A percentile compares a stretch with the other conserved stretches of the same genome.
phyloP scores from a whole-genome alignment of 768 basidiomycete genomes.

The Tephrocybe sp. region DNA sequence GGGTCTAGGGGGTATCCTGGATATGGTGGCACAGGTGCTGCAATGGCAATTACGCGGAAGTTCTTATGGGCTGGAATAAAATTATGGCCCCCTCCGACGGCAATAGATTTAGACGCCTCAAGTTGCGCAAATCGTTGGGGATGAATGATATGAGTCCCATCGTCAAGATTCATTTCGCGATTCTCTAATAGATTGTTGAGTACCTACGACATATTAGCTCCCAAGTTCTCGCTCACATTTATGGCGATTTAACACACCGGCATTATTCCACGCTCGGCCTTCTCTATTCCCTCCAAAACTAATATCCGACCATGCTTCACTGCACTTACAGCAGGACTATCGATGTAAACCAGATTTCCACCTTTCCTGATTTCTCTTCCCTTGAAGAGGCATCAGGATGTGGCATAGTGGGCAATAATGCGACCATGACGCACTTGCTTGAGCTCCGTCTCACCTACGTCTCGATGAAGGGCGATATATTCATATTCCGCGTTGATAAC shows the following conservation, averaged over 20 bases:
- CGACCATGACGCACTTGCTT: conserved; percentile 47
- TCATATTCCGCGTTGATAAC: conserved; percentile 70
- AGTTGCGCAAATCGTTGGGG: conserved; percentile 57
- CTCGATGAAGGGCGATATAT: conserved; percentile 64
- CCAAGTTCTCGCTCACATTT: not conserved
- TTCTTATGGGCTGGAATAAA: conserved; percentile 69
- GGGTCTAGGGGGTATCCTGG: conserved; percentile 67
- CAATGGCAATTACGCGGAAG: conserved; percentile 70
- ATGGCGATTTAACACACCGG: conserved; percentile 41
- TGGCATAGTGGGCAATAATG: not conserved
- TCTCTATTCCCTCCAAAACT: conserved; percentile 70
- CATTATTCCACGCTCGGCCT: conserved; percentile 73
- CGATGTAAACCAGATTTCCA: conserved; percentile 65
- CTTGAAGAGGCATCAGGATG: conserved; percentile 20
- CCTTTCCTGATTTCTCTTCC: conserved; percentile 63
- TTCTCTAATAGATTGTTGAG: conserved; percentile 71
- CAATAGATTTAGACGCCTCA: conserved; percentile 29
- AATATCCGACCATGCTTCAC: conserved; percentile 65
- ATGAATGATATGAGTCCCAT: conserved; percentile 70
- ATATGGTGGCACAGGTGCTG: conserved; percentile 68
- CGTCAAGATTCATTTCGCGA: conserved; percentile 74
- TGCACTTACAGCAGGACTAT: conserved; percentile 65
- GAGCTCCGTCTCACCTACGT: conserved; percentile 71
- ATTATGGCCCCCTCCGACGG: conserved; percentile 35
- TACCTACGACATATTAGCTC: conserved; percentile 30